Base-by-base conservation (phyloP, 768 basidiomycete genomes). In the Tricholoma terreum region DNA sequence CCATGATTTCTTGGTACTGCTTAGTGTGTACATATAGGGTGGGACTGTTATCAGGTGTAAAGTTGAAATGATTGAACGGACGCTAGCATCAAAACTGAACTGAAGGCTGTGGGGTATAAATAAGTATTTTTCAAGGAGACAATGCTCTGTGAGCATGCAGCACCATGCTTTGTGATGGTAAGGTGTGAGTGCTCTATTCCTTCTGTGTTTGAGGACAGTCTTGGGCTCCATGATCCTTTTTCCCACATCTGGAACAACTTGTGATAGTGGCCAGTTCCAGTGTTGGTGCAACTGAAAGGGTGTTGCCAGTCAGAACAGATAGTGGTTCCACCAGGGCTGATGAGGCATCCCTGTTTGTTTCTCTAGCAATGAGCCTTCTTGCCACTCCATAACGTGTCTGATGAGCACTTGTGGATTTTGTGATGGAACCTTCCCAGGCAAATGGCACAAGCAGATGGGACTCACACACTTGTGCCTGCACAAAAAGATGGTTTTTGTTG, bases 181-280 rank as follows among this genome's bases (percentile, higher is more conserved):
- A 0, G 74, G 77, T 0, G 75, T 74, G 43, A 59, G 45, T 0
- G 71, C 64, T 0, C 65, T 58, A 62, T 6, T 55, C 51, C 21
- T 61, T 67, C 72, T 71, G 66, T 11, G 66, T 68, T 50, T 54
- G 67, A 74, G 71, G 66, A 61, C 80, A 81, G 0, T 27, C 46
- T 36, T 73, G 65, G 64, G 80, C 78, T 27, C 79, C 72, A 50
- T 81, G 77, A 31, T 40, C 35, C 40, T 61, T 6, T 0, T 58
- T 50, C 33, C 75, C 72, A 50, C 80, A 80, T 1, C 80, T 77
- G 0, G 77, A 78, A 67, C 78, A 81, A n/a, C 10, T 70, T 49
- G 64, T 80, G 78, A 0, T 52, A 50, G 24, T 61, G 36, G 15
- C 61, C 52, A 62, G 75, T 71, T 4, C 56, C 52, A 14, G 30